Evolutionary conservation across 2,329 filamentous ascomycete species (phyloP).

Genomic region (Xylariaceae sp.): DNA sequence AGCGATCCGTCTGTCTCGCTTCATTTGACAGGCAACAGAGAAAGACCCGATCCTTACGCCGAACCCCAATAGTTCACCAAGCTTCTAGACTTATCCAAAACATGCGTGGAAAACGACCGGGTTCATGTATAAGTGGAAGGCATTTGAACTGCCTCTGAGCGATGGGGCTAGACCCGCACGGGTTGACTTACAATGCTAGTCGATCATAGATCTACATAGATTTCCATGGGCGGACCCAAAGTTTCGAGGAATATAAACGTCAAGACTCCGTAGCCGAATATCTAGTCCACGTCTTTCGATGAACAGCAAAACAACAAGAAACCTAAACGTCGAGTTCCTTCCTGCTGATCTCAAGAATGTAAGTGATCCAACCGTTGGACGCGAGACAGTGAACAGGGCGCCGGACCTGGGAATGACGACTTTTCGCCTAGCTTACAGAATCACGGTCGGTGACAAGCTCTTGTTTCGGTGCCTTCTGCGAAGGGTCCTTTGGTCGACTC

Average conservation of each 20-base stretch:
- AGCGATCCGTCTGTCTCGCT: conserved; percentile 1
- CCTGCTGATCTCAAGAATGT: too few relatives aligned
- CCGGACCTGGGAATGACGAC: too few relatives aligned
- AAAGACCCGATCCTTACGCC: not conserved
- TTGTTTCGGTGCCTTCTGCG: too few relatives aligned
- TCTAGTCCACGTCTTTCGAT: conserved; percentile 1
- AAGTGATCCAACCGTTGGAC: too few relatives aligned
- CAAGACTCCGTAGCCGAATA: not conserved
- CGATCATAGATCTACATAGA: conserved; percentile 6
- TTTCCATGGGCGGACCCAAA: not conserved
- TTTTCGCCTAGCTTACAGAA: too few relatives aligned
- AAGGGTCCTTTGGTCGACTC: too few relatives aligned
- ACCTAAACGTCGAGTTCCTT: too few relatives aligned
- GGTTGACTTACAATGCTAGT: conserved; percentile 2
- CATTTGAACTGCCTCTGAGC: too few relatives aligned
- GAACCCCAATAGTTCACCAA: not conserved
- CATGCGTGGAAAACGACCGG: too few relatives aligned
- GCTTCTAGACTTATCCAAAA: not conserved
- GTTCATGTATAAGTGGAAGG: not conserved
- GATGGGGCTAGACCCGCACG: not conserved
- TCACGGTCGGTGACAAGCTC: too few relatives aligned
- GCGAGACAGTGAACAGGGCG: too few relatives aligned
- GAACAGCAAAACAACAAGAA: conserved; percentile 1
- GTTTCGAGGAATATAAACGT: conserved; percentile 4
- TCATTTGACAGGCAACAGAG: not conserved